phyloP scores from a whole-genome alignment of 2,329 filamentous ascomycete species.

The Arachnomyces sp. region DNA sequence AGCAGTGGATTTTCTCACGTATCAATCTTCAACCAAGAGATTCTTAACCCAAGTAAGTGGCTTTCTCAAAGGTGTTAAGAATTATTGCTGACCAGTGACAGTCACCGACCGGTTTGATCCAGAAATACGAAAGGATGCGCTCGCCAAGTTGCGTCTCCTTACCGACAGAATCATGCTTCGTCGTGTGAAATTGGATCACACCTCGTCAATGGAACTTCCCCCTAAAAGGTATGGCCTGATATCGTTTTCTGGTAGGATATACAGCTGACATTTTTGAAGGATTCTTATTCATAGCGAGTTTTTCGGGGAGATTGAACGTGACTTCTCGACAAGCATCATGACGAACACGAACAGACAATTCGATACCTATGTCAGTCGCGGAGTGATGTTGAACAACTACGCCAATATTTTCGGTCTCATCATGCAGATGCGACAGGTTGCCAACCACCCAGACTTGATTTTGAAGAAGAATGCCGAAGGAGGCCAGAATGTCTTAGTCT shows the following conservation, averaged over 20 bases:
- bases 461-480: slow-evolving; percentile 79
- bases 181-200: slow-evolving; percentile 88
- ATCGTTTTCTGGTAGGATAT: not conserved
- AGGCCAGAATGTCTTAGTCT: slow-evolving; percentile 84
- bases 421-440: slow-evolving; percentile 98
- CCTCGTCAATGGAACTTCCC: slow-evolving; percentile 89
- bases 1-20: slow-evolving; percentile 57
- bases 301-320: slow-evolving; percentile 91
- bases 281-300: slow-evolving; percentile 89
- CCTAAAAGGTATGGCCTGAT: slow-evolving; percentile 61
- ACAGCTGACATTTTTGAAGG: slow-evolving; percentile 17
- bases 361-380: slow-evolving; percentile 89
- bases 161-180: slow-evolving; percentile 94
- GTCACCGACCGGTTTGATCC: slow-evolving; percentile 49
- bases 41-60: slow-evolving; percentile 65
- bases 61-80: not conserved
- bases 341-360: slow-evolving; percentile 80
- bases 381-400: slow-evolving; percentile 93
- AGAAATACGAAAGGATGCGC: slow-evolving; percentile 58
- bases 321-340: slow-evolving; percentile 95
- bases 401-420: slow-evolving; percentile 98
- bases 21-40: slow-evolving; percentile 88
- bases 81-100: slow-evolving; percentile 33
- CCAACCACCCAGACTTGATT: slow-evolving; percentile 91
- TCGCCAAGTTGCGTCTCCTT: slow-evolving; percentile 76